These are phyloP conservation scores for Aspergillus unguis DNA, from an alignment of 2,329 filamentous ascomycete species.

Conservation along the genomic window DNA sequence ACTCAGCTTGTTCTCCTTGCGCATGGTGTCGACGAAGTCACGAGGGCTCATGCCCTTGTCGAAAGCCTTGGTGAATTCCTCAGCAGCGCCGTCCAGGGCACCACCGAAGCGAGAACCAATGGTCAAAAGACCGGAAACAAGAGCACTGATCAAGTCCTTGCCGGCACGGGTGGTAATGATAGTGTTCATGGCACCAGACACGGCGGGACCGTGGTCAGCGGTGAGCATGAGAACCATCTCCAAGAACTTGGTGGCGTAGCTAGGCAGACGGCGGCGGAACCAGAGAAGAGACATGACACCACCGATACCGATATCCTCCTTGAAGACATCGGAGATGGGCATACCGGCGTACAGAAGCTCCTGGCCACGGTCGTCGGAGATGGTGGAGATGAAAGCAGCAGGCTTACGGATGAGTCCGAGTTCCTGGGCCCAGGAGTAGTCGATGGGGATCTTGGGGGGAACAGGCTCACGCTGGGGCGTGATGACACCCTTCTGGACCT, in stretches of 20 bases:
- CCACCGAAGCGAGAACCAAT: constrained; percentile 98
- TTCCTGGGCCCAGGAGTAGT: constrained; percentile 99
- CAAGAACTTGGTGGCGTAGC: constrained; percentile 97
- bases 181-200: constrained; percentile 99
- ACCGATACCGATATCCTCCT: constrained; percentile 96
- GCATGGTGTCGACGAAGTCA: constrained; percentile 98
- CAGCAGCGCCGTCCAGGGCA: constrained; percentile 93
- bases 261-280: constrained; percentile 96
- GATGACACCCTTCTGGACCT: constrained; percentile 81
- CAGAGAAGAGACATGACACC: constrained; percentile 99
- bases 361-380: constrained; percentile 98
- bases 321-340: constrained; percentile 99
- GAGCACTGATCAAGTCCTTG: constrained; percentile 94
- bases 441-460: constrained; percentile 98
- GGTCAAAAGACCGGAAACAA: constrained; percentile 94
- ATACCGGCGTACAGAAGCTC: constrained; percentile 98
- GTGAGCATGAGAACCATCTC: constrained; percentile 99
- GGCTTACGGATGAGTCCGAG: constrained; percentile 99
- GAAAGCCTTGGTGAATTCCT: constrained; percentile 97
- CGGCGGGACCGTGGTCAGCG: constrained; percentile 96
- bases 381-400: constrained; percentile 99
- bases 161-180: constrained; percentile 99
- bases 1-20: constrained; percentile 99
- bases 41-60: constrained; percentile 97
- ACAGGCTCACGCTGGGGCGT: constrained; percentile 82